phyloP scores from a whole-genome alignment of 345 rosid species.

The Lumnitzera littorea region DNA sequence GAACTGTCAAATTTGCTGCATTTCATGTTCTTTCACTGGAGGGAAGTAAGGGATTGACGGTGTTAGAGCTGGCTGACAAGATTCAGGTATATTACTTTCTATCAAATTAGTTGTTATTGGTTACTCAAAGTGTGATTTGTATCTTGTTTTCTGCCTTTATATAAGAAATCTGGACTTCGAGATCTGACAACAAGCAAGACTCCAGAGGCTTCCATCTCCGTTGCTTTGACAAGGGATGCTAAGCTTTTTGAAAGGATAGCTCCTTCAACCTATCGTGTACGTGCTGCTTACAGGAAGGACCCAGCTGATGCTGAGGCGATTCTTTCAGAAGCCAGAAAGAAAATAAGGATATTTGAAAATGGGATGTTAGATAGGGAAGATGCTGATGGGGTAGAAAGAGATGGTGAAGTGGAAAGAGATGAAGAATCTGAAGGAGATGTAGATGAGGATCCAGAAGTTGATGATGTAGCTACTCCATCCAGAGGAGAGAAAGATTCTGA shows the following conservation, averaged over 20 bases:
- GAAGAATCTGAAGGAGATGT: constrained; percentile 27
- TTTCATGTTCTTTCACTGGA: constrained; percentile 98
- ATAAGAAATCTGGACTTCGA: constrained; percentile 95
- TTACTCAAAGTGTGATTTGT: background rate
- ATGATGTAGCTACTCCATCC: constrained; percentile 59
- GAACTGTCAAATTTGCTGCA: constrained; percentile 99
- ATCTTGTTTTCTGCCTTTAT: constrained; percentile 9
- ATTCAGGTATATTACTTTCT: constrained; percentile 60
- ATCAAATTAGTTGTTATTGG: constrained; percentile 7
- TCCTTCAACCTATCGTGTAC: constrained; percentile 95
- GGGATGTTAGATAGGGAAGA: constrained; percentile 80
- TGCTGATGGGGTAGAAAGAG: constrained; percentile 81
- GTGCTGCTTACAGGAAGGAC: constrained; percentile 87
- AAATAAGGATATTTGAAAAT: constrained; percentile 85
- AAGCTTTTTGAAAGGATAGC: constrained; percentile 99
- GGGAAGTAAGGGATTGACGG: constrained; percentile 90
- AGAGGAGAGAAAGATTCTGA: constrained; percentile 35
- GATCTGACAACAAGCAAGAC: constrained; percentile 97
- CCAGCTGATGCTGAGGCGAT: constrained; percentile 90
- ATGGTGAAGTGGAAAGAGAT: constrained; percentile 73
- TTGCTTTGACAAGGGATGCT: constrained; percentile 96
- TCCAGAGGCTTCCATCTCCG: constrained; percentile 99
- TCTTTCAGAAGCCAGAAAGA: constrained; percentile 85
- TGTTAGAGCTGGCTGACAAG: constrained; percentile 91
- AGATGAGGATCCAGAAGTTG: constrained; percentile 82